These are phyloP conservation scores for Penicillium diatomitis DNA, from an alignment of 495 filamentous ascomycete species.

Conservation along the genomic window DNA sequence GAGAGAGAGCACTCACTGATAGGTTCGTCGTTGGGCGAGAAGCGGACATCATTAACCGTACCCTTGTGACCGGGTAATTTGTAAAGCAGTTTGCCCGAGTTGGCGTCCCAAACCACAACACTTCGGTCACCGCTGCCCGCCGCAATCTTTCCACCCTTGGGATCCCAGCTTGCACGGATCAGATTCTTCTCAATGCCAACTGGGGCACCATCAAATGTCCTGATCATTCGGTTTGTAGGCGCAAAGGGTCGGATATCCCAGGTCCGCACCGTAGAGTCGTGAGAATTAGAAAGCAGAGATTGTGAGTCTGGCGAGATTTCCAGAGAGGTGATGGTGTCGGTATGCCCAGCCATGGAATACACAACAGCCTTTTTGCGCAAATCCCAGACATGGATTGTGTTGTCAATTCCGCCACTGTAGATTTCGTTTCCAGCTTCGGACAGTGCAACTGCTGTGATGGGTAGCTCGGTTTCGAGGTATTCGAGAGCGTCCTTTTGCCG, in stretches of 20 bases:
- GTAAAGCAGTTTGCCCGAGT: constrained; percentile 77
- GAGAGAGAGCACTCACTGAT: constrained; percentile 59
- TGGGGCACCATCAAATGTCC: constrained; percentile 81
- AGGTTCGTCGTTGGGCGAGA: constrained; percentile 74
- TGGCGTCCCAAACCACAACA: constrained; percentile 81
- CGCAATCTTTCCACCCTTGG: constrained; percentile 74
- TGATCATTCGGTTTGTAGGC: constrained; percentile 71
- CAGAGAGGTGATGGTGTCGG: constrained; percentile 85
- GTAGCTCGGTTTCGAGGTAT: constrained; percentile 84
- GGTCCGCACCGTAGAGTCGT: constrained; percentile 85
- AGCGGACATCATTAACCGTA: constrained; percentile 88
- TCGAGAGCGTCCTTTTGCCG: constrained; percentile 82
- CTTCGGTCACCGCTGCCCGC: constrained; percentile 86
- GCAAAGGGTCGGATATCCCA: constrained; percentile 98
- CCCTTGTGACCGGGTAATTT: constrained; percentile 95
- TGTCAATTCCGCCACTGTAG: constrained; percentile 91
- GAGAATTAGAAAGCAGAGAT: constrained; percentile 80
- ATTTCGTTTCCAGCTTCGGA: constrained; percentile 93
- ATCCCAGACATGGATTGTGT: constrained; percentile 97
- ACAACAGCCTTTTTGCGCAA: constrained; percentile 79
- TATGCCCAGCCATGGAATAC: constrained; percentile 83
- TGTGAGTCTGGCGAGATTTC: constrained; percentile 86
- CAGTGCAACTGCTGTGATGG: constrained; percentile 82
- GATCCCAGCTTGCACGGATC: constrained; percentile 83
- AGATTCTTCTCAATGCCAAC: constrained; percentile 87